Conservation (phyloP, 495 filamentous ascomycete species). For the Aspergillus sparsus region DNA sequence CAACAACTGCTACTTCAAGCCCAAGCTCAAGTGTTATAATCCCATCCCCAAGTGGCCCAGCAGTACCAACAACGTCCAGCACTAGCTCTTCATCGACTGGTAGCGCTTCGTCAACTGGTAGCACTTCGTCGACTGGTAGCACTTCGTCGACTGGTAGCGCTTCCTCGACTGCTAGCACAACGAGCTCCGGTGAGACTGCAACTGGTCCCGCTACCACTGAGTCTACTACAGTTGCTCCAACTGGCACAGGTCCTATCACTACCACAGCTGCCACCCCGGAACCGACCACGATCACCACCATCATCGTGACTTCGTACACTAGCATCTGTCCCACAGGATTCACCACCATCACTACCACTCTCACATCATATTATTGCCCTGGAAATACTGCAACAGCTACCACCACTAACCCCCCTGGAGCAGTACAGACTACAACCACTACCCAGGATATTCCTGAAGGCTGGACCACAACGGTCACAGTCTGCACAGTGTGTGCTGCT, state of each 20-base stretch:
- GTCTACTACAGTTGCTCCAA: constrained; percentile 26
- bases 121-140: neutral
- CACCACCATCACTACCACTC: constrained; percentile 45
- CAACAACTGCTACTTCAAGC: neutral
- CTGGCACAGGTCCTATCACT: constrained; percentile 9
- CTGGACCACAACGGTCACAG: constrained; percentile 52
- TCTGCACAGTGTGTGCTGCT: constrained; percentile 48
- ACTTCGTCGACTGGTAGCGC: constrained; percentile 8
- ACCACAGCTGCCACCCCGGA: constrained; percentile 18
- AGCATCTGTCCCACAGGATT: constrained; percentile 49
- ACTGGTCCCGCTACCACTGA: constrained; percentile 4
- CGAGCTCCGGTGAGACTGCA: constrained; percentile 1
- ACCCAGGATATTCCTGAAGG: constrained; percentile 39
- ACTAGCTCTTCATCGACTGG: neutral
- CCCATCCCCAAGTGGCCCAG: neutral
- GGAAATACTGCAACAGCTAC: constrained; percentile 31
- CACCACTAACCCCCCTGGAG: constrained; percentile 26
- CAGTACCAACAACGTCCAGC: constrained; percentile 2
- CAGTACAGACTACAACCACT: constrained; percentile 9
- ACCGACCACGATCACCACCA: constrained; percentile 35
- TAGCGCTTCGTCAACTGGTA: neutral
- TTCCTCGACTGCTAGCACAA: neutral
- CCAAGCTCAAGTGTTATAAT: neutral
- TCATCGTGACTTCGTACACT: constrained; percentile 46
- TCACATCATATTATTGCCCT: constrained; percentile 43